Conservation (phyloP, 1,284 basidiomycete genomes). For the Moesziomyces antarcticus region DNA sequence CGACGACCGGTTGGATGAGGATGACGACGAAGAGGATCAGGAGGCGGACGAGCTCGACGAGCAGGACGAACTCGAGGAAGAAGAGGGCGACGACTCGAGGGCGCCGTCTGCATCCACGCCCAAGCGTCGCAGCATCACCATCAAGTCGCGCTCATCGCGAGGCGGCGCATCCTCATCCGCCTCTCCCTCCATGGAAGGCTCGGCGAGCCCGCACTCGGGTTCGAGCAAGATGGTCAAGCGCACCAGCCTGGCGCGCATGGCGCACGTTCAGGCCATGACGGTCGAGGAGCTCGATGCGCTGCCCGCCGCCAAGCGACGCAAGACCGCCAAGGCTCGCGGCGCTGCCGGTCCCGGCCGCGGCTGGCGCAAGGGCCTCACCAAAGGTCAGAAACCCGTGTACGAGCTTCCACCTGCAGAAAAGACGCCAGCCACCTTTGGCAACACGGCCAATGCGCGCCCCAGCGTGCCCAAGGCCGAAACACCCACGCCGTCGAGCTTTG, state of each 20-base stretch:
- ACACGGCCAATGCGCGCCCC: constrained; percentile 25
- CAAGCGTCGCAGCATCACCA: constrained; percentile 39
- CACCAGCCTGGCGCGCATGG: constrained; percentile 19
- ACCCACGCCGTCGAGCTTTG: constrained; percentile 6
- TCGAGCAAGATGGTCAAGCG: constrained; percentile 18
- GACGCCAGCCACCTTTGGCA: constrained; percentile 44
- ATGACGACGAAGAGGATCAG: constrained; percentile 22
- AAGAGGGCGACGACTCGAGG: constrained; percentile 30
- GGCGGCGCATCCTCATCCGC: constrained; percentile 18
- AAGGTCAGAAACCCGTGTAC: constrained; percentile 65
- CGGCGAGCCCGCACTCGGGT: constrained; percentile 24
- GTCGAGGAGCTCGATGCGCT: constrained; percentile 64
- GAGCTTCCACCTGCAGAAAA: constrained; percentile 46
- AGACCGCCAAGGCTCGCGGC: constrained; percentile 62
- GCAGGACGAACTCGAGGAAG: constrained; percentile 44
- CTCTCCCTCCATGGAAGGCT: constrained; percentile 35
- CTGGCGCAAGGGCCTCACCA: constrained; percentile 65
- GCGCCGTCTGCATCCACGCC: constrained; percentile 16
- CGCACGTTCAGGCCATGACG: constrained; percentile 40
- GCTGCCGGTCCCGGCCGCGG: constrained; percentile 64
- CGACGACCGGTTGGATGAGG: constrained; percentile 17
- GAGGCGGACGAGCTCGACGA: constrained; percentile 41
- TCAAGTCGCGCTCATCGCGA: constrained; percentile 34
- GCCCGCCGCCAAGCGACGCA: constrained; percentile 63
- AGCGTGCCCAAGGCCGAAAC: constrained; percentile 28